Base-by-base conservation (phyloP, 148 eudicot genomes). In the Rhododendron molle region DNA sequence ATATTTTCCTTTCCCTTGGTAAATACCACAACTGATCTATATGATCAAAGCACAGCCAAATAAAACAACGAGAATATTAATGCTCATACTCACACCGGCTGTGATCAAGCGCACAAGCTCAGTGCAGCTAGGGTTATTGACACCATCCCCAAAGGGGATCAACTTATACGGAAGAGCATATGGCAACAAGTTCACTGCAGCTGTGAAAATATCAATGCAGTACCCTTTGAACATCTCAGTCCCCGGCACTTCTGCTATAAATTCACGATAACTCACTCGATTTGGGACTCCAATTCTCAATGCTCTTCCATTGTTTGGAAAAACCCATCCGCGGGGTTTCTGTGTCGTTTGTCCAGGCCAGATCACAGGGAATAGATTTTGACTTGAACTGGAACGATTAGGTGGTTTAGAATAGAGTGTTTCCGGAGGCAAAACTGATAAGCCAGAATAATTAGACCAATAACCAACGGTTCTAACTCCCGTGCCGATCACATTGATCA, bases 261-360 rank as follows among this genome's bases (percentile, higher is more conserved):
- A 91, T 73, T 89, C 96, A 43, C 34, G 86, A 78, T 88, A 96
- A 86, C 92, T 90, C 14, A 91, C 91, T 52, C 98, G 90, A 54
- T 90, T 60, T n/a, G 98, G 98, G 38, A 96, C 93, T 56, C 96
- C 98, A 79, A 94, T 91, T 83, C 87, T 92, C 76, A 96, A 86
- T 44, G 4, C 87, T 81, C 81, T 91, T 26, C 94, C 96, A 38
- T 91, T 90, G 85, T 89, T 85, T 9, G 96, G 93, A 58, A 93
- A 93, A 87, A 92, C 94, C 98, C 98, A 94, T 40, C 98, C 98
- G 3, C 95, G 93, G 74, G 98, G 98, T 84, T 86, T 93, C 21
- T 80, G 84, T 28, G 88, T 40, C 14, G 91, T 92, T 79, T 85
- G 78, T 32, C 98, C 98, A 3, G 98, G 98, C 98, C 98, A 96